phyloP scores from a whole-genome alignment of 2,329 filamentous ascomycete genomes.

The Phyllosticta citribraziliensis region DNA sequence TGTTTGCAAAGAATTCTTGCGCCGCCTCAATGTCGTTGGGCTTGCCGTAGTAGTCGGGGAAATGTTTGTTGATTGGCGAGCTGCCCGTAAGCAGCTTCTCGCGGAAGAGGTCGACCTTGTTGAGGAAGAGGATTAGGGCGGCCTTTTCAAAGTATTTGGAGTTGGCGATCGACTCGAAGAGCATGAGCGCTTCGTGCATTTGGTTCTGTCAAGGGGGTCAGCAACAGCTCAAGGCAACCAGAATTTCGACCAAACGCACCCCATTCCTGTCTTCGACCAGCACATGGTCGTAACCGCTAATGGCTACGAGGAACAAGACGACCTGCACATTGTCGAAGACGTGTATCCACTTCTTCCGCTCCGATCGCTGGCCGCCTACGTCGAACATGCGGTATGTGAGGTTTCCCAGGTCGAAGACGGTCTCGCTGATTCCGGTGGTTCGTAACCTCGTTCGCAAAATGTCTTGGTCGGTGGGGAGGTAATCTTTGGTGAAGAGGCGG shows the following conservation, averaged over 20 bases:
- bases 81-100: slow-evolving; percentile 39
- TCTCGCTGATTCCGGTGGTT: slow-evolving; percentile 94
- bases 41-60: slow-evolving; percentile 39
- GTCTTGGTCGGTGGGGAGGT: slow-evolving; percentile 88
- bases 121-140: slow-evolving; percentile 43
- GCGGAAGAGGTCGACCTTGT: slow-evolving; percentile 44
- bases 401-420: slow-evolving; percentile 81
- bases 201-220: slow-evolving; percentile 34
- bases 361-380: slow-evolving; percentile 82
- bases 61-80: slow-evolving; percentile 39
- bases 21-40: slow-evolving; percentile 38
- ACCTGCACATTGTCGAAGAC: slow-evolving; percentile 93
- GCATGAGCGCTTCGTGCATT: slow-evolving; percentile 46
- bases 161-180: slow-evolving; percentile 44
- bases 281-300: slow-evolving; percentile 94
- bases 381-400: slow-evolving; percentile 97
- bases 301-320: slow-evolving; percentile 84
- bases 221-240: background rate
- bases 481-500: slow-evolving; percentile 55
- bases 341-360: slow-evolving; percentile 96
- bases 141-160: slow-evolving; percentile 43
- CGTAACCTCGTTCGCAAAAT: slow-evolving; percentile 80
- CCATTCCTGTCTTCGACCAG: slow-evolving; percentile 93
- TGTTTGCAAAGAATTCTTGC: slow-evolving; percentile 41
- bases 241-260: slow-evolving; percentile 44